phyloP scores from a whole-genome alignment of 257 asterid genomes.

The Salvia splendens region DNA sequence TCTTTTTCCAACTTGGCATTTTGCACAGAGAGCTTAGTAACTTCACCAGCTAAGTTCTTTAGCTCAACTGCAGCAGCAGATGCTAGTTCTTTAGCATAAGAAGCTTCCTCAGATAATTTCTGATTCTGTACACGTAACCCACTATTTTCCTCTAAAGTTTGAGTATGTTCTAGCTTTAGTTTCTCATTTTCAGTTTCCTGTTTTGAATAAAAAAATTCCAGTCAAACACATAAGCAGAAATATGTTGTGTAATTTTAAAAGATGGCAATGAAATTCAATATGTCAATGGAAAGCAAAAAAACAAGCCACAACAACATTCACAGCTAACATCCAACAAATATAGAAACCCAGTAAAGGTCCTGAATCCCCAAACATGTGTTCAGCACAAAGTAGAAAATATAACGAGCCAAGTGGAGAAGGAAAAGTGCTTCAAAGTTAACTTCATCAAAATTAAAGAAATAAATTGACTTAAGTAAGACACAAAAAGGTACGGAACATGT shows the following conservation, averaged over 20 bases:
- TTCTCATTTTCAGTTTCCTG: constrained; percentile 85
- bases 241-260: neutral
- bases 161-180: constrained; percentile 75
- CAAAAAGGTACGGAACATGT: neutral
- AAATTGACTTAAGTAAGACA: neutral
- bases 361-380: neutral
- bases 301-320: neutral
- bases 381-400: neutral
- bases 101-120: constrained; percentile 88
- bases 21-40: constrained; percentile 75
- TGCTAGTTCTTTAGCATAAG: constrained; percentile 94
- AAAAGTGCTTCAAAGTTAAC: neutral
- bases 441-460: neutral
- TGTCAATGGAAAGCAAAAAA: neutral
- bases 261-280: constrained; percentile 8
- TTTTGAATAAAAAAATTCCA: constrained; percentile 16
- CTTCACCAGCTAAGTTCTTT: constrained; percentile 87
- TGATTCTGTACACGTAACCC: constrained; percentile 82
- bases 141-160: constrained; percentile 78
- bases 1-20: constrained; percentile 84
- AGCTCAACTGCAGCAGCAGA: constrained; percentile 94
- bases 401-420: constrained; percentile 6
- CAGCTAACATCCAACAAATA: neutral
- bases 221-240: constrained; percentile 8
- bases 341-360: neutral